Base-by-base conservation (phyloP, 495 filamentous ascomycete species). In the Penicillium daleae region DNA sequence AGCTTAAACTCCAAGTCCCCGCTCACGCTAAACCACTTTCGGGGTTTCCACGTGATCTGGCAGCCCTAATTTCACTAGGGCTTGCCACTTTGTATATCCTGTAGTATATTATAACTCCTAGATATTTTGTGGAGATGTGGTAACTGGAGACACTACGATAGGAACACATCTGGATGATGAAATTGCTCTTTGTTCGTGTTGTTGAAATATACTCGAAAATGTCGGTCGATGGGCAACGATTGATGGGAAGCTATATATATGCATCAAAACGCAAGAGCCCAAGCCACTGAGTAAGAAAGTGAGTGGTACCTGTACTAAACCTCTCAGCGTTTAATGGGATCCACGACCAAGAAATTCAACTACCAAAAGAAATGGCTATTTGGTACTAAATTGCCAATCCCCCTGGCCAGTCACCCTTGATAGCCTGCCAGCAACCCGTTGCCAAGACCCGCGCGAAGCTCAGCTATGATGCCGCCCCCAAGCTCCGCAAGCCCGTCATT, bases 1-100 rank as follows among this genome's bases (percentile, higher is more conserved):
- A 75, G 73, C 64, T 66, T 65, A 27, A 59, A 54, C 67, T 66
- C 64, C 69, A 63, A 67, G 61, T 67, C 67, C 69, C 67, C 66
- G 67, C 70, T 62, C 55, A 48, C 60, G 10, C 68, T 66, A 68
- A 54, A 7, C 61, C 54, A 29, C 17, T 61, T 63, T 17, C 46
- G 29, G 8, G 1, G 2, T 4, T 13, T 9, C 29, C 58, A 64
- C 40, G 19, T 64, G 62, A 37, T 13, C 2, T 8, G 13, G 2
- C 15, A 57, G 59, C 63, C 61, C 55, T 68, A 44, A 32, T 26
- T 59, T 49, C 19, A 31, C 22, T 66, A 67, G 63, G 64, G 62
- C 54, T 46, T 46, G 42, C 42, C 4, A 0, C 42, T 22, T 46
- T 46, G 19, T 46, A 46, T 46, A 46, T 21, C 19, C 15, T 42